Conservation (phyloP, 495 filamentous ascomycete genomes). For the Parmelia sp. region DNA sequence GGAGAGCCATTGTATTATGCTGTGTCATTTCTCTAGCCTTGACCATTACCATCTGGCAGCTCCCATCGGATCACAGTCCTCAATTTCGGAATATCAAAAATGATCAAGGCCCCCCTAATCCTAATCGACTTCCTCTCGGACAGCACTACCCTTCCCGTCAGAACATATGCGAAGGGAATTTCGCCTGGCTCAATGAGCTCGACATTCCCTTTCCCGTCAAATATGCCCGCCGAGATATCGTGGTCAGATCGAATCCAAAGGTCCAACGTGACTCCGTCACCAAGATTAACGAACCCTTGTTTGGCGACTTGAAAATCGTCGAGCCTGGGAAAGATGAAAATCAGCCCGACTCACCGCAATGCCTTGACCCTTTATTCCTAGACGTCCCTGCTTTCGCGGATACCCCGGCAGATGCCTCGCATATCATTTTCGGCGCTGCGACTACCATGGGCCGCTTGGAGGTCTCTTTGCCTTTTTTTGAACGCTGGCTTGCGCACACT, state of each 20-base stretch:
- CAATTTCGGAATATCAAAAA: not conserved
- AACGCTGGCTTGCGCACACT: slow-evolving; percentile 55
- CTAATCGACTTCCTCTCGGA: not conserved
- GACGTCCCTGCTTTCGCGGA: slow-evolving; percentile 31
- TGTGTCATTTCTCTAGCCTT: not conserved
- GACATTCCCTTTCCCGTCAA: slow-evolving; percentile 21
- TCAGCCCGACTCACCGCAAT: not conserved
- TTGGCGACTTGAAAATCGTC: slow-evolving; percentile 14
- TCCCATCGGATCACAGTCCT: not conserved
- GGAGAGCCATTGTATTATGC: not conserved
- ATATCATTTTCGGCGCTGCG: slow-evolving; percentile 56
- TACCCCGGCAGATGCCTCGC: slow-evolving; percentile 40
- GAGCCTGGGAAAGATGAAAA: slow-evolving; percentile 23
- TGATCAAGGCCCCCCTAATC: not conserved
- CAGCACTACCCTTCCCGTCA: slow-evolving; percentile 6
- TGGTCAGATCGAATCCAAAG: slow-evolving; percentile 18
- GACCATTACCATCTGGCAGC: not conserved
- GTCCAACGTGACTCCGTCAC: slow-evolving; percentile 26
- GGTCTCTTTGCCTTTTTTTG: slow-evolving; percentile 49
- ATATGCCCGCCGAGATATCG: slow-evolving; percentile 41
- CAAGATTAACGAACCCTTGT: slow-evolving; percentile 32
- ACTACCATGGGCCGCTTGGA: slow-evolving; percentile 51
- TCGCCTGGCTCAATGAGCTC: slow-evolving; percentile 18
- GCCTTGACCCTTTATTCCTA: slow-evolving; percentile 30
- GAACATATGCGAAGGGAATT: not conserved